Base-by-base conservation (phyloP, 768 basidiomycete genomes). In the Tephrocybe sp. region DNA sequence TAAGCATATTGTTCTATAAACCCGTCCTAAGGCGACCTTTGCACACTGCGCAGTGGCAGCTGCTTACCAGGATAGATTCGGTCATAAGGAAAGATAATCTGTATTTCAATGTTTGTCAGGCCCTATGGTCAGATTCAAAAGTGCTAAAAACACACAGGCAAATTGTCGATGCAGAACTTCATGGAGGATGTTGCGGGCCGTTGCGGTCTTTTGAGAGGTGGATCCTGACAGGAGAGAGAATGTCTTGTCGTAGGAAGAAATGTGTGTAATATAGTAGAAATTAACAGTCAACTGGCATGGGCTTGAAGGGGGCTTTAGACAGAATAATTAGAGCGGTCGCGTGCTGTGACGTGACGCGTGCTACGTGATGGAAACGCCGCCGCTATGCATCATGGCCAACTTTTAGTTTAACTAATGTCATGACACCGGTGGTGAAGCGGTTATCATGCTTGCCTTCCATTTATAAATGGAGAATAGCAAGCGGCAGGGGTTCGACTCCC, bases 1-100 rank as follows among this genome's bases (percentile, higher is more conserved):
- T 99, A 99, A 32, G 91, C 86, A 84, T 95, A 98, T 84, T 98
- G 97, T 64, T 98, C 97, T 93, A 61, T 27, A 32, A n/a, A n/a
- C n/a, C 44, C 31, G 36, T 36, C 24, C 13, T 43, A 40, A 32
- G 41, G 24, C 30, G 59, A 41, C 42, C 36, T 32, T 42, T 27
- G 11, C 11, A 21, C 30, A 19, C 35, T 16, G 32, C 26, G 21
- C 27, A 19, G 19, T 36, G 21, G 53, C 21, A 15, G 21, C 55
- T 27, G 63, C 79, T 53, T 56, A 90, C 94, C 94, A 64, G 94
- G 94, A 68, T 97, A 98, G 62, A 98, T 92, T 64, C 91, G 84
- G 76, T 93, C 90, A 65, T 93, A 93, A 69, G 91, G 92, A 67
- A 95, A 93, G 63, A 93, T 77, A 59, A 95, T 85, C 91, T 92